phyloP scores from a whole-genome alignment of 78 protist species.

The Cyanophora paradoxa region DNA sequence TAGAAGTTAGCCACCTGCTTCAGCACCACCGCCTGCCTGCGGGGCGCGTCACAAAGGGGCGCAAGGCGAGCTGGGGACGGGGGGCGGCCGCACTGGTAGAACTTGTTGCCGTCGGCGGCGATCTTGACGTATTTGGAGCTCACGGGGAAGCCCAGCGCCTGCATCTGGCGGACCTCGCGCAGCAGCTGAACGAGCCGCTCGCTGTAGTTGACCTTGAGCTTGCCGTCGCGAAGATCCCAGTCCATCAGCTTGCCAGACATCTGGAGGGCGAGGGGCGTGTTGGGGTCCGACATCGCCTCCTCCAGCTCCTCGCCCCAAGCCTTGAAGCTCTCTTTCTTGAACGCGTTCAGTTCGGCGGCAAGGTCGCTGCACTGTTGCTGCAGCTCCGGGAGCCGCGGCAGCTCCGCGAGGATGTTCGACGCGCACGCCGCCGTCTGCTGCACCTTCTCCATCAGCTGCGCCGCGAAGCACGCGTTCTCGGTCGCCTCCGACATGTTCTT shows the following conservation, averaged over 20 bases:
- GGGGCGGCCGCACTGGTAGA: slow-evolving; percentile 22
- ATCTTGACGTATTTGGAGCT: slow-evolving; percentile 16
- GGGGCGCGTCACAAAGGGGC: too few species aligned
- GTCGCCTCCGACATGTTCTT: slow-evolving; percentile 21
- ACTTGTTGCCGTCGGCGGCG: slow-evolving; percentile 31
- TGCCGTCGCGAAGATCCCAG: slow-evolving; percentile 29
- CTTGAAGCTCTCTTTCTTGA: background rate
- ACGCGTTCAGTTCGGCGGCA: background rate
- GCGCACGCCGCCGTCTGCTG: background rate
- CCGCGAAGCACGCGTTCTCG: slow-evolving; percentile 14
- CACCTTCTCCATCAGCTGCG: slow-evolving; percentile 14
- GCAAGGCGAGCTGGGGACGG: too few species aligned
- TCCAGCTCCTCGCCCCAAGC: slow-evolving; percentile 15
- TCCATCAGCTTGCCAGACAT: slow-evolving; percentile 27
- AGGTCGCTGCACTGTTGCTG: too few species aligned
- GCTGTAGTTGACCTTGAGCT: slow-evolving; percentile 51
- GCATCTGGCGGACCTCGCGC: slow-evolving; percentile 65
- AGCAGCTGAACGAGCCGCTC: slow-evolving; percentile 56
- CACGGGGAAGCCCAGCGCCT: slow-evolving; percentile 44
- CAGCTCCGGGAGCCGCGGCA: background rate
- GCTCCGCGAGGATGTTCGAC: background rate
- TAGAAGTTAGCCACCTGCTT: slow-evolving; percentile 72
- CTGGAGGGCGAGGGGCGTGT: slow-evolving; percentile 16
- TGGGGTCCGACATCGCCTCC: background rate
- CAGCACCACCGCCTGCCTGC: slow-evolving; percentile 2